Evolutionary conservation across 73 alveolate genomes (phyloP), one percentile per base, ranked within the genome.

Genomic region (Paramecium tetraurelia): DNA sequence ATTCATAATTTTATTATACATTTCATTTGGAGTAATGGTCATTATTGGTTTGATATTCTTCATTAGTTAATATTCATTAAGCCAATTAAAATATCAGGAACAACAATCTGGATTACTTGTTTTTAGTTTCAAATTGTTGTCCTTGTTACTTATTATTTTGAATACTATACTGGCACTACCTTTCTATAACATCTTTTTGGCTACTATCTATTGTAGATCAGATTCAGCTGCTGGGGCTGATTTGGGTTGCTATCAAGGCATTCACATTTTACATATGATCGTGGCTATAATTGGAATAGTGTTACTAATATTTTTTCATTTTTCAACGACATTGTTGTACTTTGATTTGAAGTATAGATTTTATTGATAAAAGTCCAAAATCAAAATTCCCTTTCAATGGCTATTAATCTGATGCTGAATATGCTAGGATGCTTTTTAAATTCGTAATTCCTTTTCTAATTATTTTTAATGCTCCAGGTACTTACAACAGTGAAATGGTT

Each of bases 361-460:
- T 63, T 63, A 27, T 63, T 31, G 46, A 63, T 63, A 63, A 31
- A 24, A 80, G 57, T 48, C 90, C 90, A 27, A 80, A 80, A 80
- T 80, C 90, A 40, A 80, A 48, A 80, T 44, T 80, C 24, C 90
- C 90, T 27, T 80, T 80, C 57, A 48, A 27, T 80, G 90, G 90
- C 7, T 80, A 31, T 80, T 46, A 80, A 80, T 80, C 90, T 46
- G 90, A 80, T 48, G 70, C 90, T 24, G 90, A 80, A 48, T 80
- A 80, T 80, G 90, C 90, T 24, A 5, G 44, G 8, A 80, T 80
- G 90, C 33, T 80, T 44, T 44, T 41, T 16, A 80, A 80, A 44
- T 80, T 80, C 6, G 75, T 80, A 12, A 24, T 22, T 11, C 90
- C 90, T 12, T 80, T 80, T 48, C 48, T 80, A 3, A 80, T 80